A percentile compares a stretch with the other conserved stretches of the same genome.
These are phyloP conservation scores for Adansonia grandidieri DNA, from an alignment of 441 rosid genomes.

Conservation along the genomic window DNA sequence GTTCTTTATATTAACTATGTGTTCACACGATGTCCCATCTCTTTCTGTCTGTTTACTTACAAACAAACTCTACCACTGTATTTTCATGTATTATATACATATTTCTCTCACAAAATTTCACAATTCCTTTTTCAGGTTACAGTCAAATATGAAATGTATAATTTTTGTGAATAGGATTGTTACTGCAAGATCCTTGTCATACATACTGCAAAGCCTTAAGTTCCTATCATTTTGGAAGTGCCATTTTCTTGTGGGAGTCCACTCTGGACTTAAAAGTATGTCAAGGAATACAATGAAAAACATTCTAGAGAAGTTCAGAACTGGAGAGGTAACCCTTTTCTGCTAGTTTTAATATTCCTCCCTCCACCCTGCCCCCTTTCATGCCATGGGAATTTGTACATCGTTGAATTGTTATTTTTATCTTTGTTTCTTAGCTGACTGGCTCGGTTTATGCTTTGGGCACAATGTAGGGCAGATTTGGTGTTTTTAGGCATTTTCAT, in stretches of 20 bases:
- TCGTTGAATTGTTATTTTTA: constrained; percentile 17
- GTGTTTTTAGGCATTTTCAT: neutral
- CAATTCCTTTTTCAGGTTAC: constrained; percentile 62
- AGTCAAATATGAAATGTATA: constrained; percentile 84
- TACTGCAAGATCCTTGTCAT: constrained; percentile 80
- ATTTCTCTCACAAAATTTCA: constrained; percentile 30
- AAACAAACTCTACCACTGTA: constrained; percentile 7
- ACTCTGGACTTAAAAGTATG: constrained; percentile 81
- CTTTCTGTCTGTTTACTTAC: constrained; percentile 2
- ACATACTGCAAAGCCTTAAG: constrained; percentile 65
- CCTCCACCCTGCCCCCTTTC: neutral
- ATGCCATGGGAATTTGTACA: neutral
- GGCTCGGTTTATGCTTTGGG: constrained; percentile 16
- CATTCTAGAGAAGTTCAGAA: constrained; percentile 78
- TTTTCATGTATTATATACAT: neutral
- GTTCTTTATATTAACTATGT: constrained; percentile 10
- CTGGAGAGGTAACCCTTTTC: constrained; percentile 69
- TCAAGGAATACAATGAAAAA: constrained; percentile 69
- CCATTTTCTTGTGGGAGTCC: constrained; percentile 90
- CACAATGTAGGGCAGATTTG: neutral
- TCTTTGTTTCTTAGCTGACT: neutral
- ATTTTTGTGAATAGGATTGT: constrained; percentile 92
- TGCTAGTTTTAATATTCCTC: constrained; percentile 2
- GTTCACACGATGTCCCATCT: neutral
- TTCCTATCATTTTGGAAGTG: constrained; percentile 81